Evolutionary conservation across 495 filamentous ascomycete species (phyloP).

Genomic region (Neurospora africana): DNA sequence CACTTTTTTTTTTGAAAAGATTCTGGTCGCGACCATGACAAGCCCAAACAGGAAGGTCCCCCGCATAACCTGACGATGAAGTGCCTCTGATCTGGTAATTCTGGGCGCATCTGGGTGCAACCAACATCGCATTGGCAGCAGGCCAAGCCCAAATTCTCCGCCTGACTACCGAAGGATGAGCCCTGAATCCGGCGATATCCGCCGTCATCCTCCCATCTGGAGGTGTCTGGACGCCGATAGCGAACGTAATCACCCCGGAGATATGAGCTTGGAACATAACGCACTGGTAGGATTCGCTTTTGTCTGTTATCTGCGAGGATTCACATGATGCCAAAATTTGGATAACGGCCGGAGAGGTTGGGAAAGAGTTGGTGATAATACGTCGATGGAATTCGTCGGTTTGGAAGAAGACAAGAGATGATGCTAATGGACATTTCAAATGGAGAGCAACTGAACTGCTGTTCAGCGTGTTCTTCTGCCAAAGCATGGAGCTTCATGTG

Average conservation of each 20-base stretch:
- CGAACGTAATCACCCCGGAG: neutral
- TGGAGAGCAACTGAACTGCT: neutral
- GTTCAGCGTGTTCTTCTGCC: neutral
- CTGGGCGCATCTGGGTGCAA: neutral
- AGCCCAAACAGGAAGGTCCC: slow-evolving; percentile 11
- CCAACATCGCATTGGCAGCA: neutral
- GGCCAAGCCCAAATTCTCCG: neutral
- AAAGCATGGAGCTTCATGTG: neutral
- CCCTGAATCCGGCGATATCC: neutral
- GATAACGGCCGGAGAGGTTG: neutral
- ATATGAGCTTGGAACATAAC: neutral
- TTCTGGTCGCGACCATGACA: neutral
- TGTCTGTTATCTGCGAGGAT: neutral
- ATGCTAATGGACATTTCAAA: neutral
- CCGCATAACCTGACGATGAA: neutral
- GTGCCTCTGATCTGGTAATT: neutral
- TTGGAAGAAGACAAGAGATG: neutral
- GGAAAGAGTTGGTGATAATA: neutral
- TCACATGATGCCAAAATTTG: neutral
- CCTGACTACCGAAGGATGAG: neutral
- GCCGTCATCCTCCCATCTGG: neutral
- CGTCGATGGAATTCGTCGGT: neutral
- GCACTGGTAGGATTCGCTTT: neutral
- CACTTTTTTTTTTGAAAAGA: neutral
- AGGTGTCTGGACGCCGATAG: neutral